These are phyloP conservation scores for Termitomyces sp. DNA, from an alignment of 768 basidiomycete species.

Conservation along the genomic window DNA sequence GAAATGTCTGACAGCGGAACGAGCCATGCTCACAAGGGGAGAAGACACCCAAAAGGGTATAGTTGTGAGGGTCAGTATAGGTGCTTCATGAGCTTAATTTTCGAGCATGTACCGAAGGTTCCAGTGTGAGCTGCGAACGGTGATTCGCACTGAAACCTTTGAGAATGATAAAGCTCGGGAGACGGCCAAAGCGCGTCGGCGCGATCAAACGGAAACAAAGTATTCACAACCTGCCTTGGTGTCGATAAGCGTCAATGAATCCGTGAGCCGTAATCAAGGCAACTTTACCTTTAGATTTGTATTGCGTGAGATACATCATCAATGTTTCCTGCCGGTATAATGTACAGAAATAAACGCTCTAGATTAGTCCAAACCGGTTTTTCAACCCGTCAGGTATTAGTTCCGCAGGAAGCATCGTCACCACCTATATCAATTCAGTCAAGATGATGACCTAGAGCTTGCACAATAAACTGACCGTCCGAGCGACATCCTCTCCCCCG, in stretches of 20 bases:
- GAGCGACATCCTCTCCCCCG: constrained; percentile 64
- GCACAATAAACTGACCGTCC: constrained; percentile 40
- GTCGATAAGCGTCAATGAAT: background rate
- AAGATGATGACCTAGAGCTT: constrained; percentile 1
- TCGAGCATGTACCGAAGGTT: constrained; percentile 32
- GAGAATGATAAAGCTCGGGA: constrained; percentile 4
- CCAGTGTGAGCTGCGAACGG: constrained; percentile 26
- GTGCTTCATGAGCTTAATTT: constrained; percentile 43
- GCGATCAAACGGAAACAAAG: background rate
- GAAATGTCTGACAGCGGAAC: constrained; percentile 63
- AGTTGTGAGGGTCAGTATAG: constrained; percentile 45
- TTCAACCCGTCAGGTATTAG: constrained; percentile 22
- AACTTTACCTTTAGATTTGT: background rate
- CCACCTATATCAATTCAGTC: constrained; percentile 21
- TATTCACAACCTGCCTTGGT: background rate
- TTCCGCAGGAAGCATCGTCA: constrained; percentile 29
- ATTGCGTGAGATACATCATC: background rate
- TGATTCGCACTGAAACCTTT: constrained; percentile 32
- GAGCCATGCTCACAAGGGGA: constrained; percentile 41
- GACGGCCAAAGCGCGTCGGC: background rate
- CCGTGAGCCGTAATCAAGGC: background rate
- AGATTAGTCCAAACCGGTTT: constrained; percentile 13
- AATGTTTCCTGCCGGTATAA: background rate
- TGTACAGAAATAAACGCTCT: background rate
- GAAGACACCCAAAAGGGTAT: constrained; percentile 9